A percentile compares a stretch with the other conserved stretches of the same genome.
Conservation (phyloP, 2,329 filamentous ascomycete genomes). For the Trichoderma lentiforme region DNA sequence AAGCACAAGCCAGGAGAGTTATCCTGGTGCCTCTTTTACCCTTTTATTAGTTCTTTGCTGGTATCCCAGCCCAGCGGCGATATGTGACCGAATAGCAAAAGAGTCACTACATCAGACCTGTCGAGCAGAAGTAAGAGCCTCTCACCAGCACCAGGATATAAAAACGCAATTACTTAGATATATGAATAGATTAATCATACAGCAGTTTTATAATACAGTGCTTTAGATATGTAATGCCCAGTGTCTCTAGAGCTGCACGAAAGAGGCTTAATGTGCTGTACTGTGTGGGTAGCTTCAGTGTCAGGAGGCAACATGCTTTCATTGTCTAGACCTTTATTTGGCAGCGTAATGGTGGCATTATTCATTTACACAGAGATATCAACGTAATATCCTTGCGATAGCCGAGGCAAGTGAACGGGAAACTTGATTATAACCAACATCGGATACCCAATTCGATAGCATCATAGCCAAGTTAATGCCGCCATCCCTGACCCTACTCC, state of each 20-base stretch:
- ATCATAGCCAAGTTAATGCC: neutral
- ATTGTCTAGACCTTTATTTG: neutral
- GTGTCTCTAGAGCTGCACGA: neutral
- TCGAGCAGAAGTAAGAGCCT: no score
- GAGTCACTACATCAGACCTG: no score
- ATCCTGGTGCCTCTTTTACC: no score
- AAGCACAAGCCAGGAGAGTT: no score
- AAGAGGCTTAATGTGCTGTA: neutral
- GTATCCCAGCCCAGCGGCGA: no score
- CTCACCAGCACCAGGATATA: neutral
- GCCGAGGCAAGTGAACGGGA: neutral
- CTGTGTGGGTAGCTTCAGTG: neutral
- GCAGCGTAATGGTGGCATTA: neutral
- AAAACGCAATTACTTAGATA: neutral
- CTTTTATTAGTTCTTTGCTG: no score
- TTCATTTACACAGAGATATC: neutral
- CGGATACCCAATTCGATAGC: neutral
- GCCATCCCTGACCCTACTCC: neutral
- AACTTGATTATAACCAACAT: neutral
- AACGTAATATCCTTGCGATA: neutral
- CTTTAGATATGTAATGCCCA: neutral
- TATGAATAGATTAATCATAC: neutral
- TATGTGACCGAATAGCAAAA: no score
- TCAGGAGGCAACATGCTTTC: neutral
- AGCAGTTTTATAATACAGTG: neutral